Percentiles rank a stretch among this genome's conserved stretches.
These are phyloP conservation scores for Nepenthes gracilis DNA, from an alignment of 148 eudicot genomes.

Conservation along the genomic window DNA sequence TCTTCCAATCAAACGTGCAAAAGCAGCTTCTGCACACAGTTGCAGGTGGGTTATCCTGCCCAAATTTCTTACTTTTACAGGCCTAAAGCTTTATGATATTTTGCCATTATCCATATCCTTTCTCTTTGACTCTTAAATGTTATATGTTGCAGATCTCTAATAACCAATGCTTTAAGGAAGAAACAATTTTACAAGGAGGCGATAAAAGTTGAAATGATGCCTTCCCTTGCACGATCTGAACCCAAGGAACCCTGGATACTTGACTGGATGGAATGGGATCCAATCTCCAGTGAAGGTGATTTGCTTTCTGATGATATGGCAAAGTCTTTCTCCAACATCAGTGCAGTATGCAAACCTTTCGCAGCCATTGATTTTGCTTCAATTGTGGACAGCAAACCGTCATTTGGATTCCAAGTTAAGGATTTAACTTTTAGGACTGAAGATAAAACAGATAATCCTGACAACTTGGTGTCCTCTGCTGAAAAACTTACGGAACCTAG, in stretches of 20 bases:
- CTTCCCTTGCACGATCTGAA: constrained; percentile 25
- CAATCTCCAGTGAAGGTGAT: constrained; percentile 91
- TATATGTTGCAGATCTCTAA: constrained; percentile 38
- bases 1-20: constrained; percentile 62
- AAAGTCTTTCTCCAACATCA: constrained; percentile 49
- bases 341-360: constrained; percentile 26
- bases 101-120: not conserved
- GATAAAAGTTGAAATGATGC: constrained; percentile 54
- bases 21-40: constrained; percentile 73
- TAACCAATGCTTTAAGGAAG: constrained; percentile 62
- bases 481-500: constrained; percentile 13
- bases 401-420: constrained; percentile 37
- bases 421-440: constrained; percentile 15
- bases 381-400: constrained; percentile 30
- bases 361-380: constrained; percentile 47
- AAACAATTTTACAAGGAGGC: constrained; percentile 71
- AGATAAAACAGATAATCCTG: constrained; percentile 12
- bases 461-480: constrained; percentile 3
- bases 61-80: not conserved
- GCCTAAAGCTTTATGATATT: not conserved
- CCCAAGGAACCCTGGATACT: constrained; percentile 33
- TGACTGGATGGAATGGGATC: constrained; percentile 83
- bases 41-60: constrained; percentile 49
- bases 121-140: not conserved
- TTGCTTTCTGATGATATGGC: constrained; percentile 77